phyloP scores from a whole-genome alignment of 2,329 filamentous ascomycete species.

The Bipolaris zeicola region DNA sequence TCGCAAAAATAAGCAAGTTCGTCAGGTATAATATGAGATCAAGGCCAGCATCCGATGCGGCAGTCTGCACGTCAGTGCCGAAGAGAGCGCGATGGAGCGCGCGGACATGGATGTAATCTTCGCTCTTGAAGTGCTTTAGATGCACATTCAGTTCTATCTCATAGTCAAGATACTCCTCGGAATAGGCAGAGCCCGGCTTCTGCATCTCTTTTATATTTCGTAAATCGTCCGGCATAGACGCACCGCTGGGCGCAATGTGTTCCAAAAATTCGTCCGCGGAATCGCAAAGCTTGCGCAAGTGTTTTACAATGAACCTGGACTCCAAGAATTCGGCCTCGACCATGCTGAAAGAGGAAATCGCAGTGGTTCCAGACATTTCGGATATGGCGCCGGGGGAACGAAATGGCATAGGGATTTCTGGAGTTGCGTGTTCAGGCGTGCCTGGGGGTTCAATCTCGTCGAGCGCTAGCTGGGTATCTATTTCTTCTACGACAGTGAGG shows the following conservation, averaged over 20 bases:
- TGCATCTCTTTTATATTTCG: constrained; percentile 37
- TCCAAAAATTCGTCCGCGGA: constrained; percentile 37
- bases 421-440: constrained; percentile 27
- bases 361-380: constrained; percentile 55
- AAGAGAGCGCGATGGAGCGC: constrained; percentile 50
- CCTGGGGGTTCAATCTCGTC: constrained; percentile 23
- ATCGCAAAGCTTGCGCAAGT: constrained; percentile 47
- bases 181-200: constrained; percentile 47
- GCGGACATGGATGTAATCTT: constrained; percentile 50
- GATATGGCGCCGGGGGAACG: constrained; percentile 49
- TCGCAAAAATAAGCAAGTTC: constrained; percentile 53
- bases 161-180: constrained; percentile 46
- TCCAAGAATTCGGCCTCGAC: constrained; percentile 52
- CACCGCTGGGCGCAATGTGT: constrained; percentile 38
- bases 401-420: constrained; percentile 16
- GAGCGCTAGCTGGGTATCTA: constrained; percentile 30
- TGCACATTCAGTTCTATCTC: constrained; percentile 43
- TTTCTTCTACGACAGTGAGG: constrained; percentile 43
- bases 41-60: constrained; percentile 34
- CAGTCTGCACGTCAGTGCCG: constrained; percentile 30
- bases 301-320: constrained; percentile 49
- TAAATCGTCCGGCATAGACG: constrained; percentile 25
- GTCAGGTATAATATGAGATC: constrained; percentile 53
- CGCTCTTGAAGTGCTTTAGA: constrained; percentile 44
- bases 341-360: constrained; percentile 54